Evolutionary conservation across 305 asterid genomes (phyloP).

Genomic region (Fraxinus ornus): DNA sequence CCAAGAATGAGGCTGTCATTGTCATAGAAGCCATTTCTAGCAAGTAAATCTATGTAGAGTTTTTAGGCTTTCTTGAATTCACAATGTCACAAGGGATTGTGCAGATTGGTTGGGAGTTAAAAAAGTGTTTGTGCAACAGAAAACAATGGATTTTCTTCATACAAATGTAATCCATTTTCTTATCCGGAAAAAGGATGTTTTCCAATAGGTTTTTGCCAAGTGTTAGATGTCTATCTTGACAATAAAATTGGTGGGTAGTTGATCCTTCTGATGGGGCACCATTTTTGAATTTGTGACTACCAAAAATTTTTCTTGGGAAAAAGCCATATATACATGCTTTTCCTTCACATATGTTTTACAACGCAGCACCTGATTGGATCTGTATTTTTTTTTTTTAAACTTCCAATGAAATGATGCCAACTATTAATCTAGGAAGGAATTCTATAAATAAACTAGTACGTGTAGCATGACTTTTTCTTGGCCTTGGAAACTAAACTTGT

Average conservation of each 20-base stretch:
- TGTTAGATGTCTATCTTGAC: slow-evolving; percentile 35
- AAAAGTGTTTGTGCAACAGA: background rate
- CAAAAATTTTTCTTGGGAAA: background rate
- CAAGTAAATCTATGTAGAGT: background rate
- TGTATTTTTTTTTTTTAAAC: too few species aligned
- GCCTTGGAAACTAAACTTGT: background rate
- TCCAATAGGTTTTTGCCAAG: slow-evolving; percentile 47
- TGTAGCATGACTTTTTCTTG: background rate
- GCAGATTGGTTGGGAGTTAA: slow-evolving; percentile 18
- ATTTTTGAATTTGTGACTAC: background rate
- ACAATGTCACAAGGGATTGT: background rate
- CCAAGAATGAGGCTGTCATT: slow-evolving; percentile 47
- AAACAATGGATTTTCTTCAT: slow-evolving; percentile 6
- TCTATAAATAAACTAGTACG: too few species aligned
- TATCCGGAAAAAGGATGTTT: slow-evolving; percentile 33
- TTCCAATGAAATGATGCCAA: too few species aligned
- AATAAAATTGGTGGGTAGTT: slow-evolving; percentile 29
- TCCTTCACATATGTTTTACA: too few species aligned
- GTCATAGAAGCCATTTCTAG: slow-evolving; percentile 56
- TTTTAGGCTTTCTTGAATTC: background rate
- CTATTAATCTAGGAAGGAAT: too few species aligned
- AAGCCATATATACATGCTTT: too few species aligned
- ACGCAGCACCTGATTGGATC: too few species aligned
- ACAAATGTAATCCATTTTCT: slow-evolving; percentile 42
- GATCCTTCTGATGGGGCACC: background rate